Base-by-base conservation (phyloP, 164 flowering plant species). In the Stephania cephalantha region DNA sequence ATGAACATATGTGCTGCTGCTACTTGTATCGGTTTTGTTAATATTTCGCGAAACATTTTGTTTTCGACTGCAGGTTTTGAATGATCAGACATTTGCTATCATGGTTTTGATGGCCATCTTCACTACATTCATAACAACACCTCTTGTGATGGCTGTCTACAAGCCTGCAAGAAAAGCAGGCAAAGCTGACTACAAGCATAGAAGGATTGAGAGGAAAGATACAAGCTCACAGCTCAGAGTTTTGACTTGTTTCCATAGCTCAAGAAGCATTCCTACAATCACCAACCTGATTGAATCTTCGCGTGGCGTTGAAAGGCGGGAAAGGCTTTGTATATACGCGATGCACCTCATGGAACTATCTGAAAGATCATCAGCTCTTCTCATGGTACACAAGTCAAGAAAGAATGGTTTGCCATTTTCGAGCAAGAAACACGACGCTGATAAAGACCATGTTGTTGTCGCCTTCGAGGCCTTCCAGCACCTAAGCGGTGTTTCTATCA, bases 261-360 rank as follows among this genome's bases (percentile, higher is more conserved):
- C 79, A 17, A 80, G 81, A 5, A 85, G 81, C 82, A 79, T 91
- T 58, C 90, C 95, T 0, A 52, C 89, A 3, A 61, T 87, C 69
- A 87, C 88, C 31, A 89, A 88, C 69, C 87, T 89, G 73, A 78
- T 90, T 48, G 95, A 90, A 76, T 79, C 83, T 6, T 87, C 91
- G 0, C 86, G 94, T 0, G 92, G 93, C 5, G 84, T 81, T 9
- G 82, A 77, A 46, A 82, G 82, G 65, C 72, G 74, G 5, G 87
- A 79, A 46, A 81, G 86, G 10, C 78, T 91, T 10, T 68, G 77
- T 61, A 85, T 91, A 5, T 88, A 88, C 68, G 89, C 88, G 0
- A 75, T 91, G 93, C 96, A 91, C 82, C 88, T 90, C 35, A 88
- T 84, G 87, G 96, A 91, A 85, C 90, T 89, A 8, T 84, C 93